Percentiles rank a stretch among this genome's conserved stretches.
These are phyloP conservation scores for Lactarius tabidus DNA, from an alignment of 768 basidiomycete species.

Conservation along the genomic window DNA sequence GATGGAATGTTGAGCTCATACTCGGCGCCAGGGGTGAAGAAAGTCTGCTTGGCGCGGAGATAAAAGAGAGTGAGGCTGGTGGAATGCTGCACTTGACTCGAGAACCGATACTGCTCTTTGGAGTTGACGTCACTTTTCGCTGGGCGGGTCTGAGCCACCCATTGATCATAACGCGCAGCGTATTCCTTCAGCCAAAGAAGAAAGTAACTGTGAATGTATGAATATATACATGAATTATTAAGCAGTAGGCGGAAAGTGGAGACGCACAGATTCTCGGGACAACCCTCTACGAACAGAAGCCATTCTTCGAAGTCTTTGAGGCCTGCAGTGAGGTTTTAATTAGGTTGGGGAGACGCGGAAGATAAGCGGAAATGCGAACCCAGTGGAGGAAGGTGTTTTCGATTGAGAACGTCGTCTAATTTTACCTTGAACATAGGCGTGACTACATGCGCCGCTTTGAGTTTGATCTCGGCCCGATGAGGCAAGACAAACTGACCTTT, in stretches of 20 bases:
- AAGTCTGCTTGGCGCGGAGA: slow-evolving; percentile 74
- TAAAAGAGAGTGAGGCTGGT: slow-evolving; percentile 65
- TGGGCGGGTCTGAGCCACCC: slow-evolving; percentile 32
- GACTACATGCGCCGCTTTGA: slow-evolving; percentile 29
- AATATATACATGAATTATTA: slow-evolving; percentile 5
- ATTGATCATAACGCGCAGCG: slow-evolving; percentile 43
- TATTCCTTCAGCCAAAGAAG: slow-evolving; percentile 81
- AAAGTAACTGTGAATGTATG: slow-evolving; percentile 52
- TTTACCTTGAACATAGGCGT: slow-evolving; percentile 64
- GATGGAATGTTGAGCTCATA: slow-evolving; percentile 73
- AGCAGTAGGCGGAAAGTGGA: background rate
- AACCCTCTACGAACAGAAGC: slow-evolving; percentile 71
- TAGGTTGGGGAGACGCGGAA: background rate
- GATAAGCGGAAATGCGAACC: slow-evolving; percentile 36
- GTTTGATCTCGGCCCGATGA: background rate
- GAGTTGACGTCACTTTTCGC: slow-evolving; percentile 12
- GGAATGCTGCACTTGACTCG: slow-evolving; percentile 27
- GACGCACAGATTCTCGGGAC: slow-evolving; percentile 68
- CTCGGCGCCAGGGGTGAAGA: slow-evolving; percentile 65
- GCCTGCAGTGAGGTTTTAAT: slow-evolving; percentile 8
- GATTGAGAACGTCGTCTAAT: slow-evolving; percentile 70
- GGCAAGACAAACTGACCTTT: slow-evolving; percentile 38
- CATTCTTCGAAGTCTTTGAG: slow-evolving; percentile 64
- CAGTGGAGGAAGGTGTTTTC: slow-evolving; percentile 75
- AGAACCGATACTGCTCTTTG: slow-evolving; percentile 22